Conservation (phyloP, 352 stramenopile genomes). For the Pythium myriotylum region DNA sequence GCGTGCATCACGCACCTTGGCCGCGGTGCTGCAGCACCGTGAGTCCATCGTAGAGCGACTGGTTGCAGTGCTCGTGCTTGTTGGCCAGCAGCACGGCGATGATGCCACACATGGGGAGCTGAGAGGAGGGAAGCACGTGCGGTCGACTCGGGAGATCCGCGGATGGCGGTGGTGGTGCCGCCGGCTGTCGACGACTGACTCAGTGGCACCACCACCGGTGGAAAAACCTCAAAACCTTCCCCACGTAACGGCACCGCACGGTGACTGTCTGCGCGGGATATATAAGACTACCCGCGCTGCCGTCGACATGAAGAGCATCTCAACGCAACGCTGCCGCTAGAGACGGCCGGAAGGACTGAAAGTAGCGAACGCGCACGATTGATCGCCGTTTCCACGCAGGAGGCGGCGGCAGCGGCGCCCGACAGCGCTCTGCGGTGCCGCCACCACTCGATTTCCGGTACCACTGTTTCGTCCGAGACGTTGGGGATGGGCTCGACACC, state of each 20-base stretch:
- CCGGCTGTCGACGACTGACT: slow-evolving; percentile 21
- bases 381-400: too few species aligned
- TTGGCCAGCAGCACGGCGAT: slow-evolving; percentile 96
- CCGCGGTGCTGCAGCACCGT: slow-evolving; percentile 98
- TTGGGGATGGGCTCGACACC: too few species aligned
- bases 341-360: too few species aligned
- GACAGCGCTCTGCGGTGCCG: too few species aligned
- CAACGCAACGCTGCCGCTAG: too few species aligned
- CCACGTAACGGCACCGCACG: slow-evolving; percentile 22
- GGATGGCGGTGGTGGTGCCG: slow-evolving; percentile 23
- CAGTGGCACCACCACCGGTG: slow-evolving; percentile 30
- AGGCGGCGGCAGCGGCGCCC: too few species aligned
- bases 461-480: too few species aligned
- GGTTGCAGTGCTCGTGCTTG: slow-evolving; percentile 94
- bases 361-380: too few species aligned
- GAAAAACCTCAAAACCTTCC: slow-evolving; percentile 31
- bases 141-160: neutral
- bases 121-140: neutral
- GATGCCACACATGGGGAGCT: slow-evolving; percentile 95
- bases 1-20: slow-evolving; percentile 68
- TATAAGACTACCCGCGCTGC: slow-evolving; percentile 6
- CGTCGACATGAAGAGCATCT: too few species aligned
- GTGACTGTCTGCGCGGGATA: slow-evolving; percentile 5
- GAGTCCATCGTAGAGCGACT: slow-evolving; percentile 96
- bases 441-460: too few species aligned